Conservation (phyloP, 768 basidiomycete genomes). For the Antrodiella citrinella region DNA sequence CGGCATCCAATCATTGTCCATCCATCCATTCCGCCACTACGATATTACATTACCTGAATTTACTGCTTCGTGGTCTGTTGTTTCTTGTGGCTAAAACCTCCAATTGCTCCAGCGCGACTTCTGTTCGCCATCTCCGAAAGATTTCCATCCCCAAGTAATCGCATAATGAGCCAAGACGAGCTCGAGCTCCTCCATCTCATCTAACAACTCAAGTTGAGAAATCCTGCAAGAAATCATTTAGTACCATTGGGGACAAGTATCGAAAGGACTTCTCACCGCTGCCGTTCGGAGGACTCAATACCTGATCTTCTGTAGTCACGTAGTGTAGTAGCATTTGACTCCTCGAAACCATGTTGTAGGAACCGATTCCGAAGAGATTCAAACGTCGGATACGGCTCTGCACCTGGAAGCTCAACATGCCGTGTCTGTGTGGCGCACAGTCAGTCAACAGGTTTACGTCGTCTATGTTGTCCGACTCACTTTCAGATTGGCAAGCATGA, state of each 20-base stretch:
- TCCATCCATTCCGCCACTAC: neutral
- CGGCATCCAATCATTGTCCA: neutral
- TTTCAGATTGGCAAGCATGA: constrained; percentile 85
- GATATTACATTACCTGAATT: neutral
- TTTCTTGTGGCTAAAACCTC: constrained; percentile 6
- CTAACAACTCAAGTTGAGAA: constrained; percentile 74
- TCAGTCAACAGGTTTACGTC: too few relatives aligned
- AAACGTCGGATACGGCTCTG: constrained; percentile 49
- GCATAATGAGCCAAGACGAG: constrained; percentile 87
- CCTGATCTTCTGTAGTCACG: constrained; percentile 55
- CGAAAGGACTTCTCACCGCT: constrained; percentile 50
- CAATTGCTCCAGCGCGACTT: constrained; percentile 13
- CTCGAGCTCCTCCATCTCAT: constrained; percentile 92
- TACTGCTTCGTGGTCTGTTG: neutral
- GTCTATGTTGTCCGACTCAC: too few relatives aligned
- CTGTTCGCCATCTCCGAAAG: constrained; percentile 1
- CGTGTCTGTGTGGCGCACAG: constrained; percentile 43
- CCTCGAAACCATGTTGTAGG: constrained; percentile 43
- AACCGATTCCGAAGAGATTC: constrained; percentile 56
- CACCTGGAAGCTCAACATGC: constrained; percentile 69
- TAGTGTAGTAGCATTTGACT: constrained; percentile 52
- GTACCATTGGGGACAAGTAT: neutral
- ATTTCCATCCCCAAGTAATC: constrained; percentile 60
- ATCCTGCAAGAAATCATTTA: constrained; percentile 39
- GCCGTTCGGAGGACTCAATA: constrained; percentile 41